Conservation (phyloP, 352 stramenopile genomes). For the Phytophthora palmivora region DNA sequence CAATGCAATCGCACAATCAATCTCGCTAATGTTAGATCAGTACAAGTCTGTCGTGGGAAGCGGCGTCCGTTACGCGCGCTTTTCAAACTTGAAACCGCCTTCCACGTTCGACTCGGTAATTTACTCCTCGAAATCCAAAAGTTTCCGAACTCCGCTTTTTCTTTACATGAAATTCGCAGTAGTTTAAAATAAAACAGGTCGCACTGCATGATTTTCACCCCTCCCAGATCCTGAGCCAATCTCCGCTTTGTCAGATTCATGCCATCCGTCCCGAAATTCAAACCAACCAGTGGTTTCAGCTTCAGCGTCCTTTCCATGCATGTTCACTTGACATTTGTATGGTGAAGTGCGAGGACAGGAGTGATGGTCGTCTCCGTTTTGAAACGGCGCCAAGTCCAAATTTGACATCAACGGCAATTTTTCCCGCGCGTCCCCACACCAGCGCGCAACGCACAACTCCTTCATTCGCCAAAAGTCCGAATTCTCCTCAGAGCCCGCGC, state of each 20-base stretch:
- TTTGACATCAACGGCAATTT: slow-evolving; percentile 42
- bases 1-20: too few species aligned
- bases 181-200: slow-evolving; percentile 14
- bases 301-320: slow-evolving; percentile 8
- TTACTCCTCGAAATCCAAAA: slow-evolving; percentile 15
- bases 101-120: slow-evolving; percentile 28
- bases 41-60: slow-evolving; percentile 30
- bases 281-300: slow-evolving; percentile 40
- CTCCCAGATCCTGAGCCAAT: not conserved
- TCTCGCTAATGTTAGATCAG: too few species aligned
- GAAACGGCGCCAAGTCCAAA: slow-evolving; percentile 33
- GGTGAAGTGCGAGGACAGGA: slow-evolving; percentile 4
- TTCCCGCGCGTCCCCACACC: slow-evolving; percentile 29
- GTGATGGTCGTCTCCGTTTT: slow-evolving; percentile 31
- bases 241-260: not conserved
- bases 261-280: slow-evolving; percentile 25
- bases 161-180: slow-evolving; percentile 26
- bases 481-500: slow-evolving; percentile 75
- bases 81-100: slow-evolving; percentile 40
- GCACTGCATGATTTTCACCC: slow-evolving; percentile 17
- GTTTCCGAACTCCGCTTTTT: slow-evolving; percentile 6
- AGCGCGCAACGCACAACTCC: slow-evolving; percentile 39
- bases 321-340: slow-evolving; percentile 24
- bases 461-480: slow-evolving; percentile 91
- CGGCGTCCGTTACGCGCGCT: slow-evolving; percentile 39